phyloP scores from a whole-genome alignment of 192 early-diverging fungal species.

The Nowakowskiella sp. region DNA sequence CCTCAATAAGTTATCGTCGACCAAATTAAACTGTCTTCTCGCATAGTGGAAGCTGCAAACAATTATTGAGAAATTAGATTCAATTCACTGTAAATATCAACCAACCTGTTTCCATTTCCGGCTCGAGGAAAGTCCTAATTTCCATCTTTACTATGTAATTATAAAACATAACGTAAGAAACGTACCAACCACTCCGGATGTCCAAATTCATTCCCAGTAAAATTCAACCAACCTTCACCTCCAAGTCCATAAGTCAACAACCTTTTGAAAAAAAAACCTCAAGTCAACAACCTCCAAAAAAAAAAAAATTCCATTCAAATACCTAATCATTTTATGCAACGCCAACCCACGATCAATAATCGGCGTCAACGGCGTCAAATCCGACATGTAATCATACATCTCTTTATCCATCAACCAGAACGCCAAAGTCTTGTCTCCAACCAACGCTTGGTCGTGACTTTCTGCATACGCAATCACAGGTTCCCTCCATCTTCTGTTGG shows the following conservation, averaged over 20 bases:
- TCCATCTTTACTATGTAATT: background rate
- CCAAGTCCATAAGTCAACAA: slow-evolving; percentile 83
- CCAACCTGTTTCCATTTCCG: slow-evolving; percentile 57
- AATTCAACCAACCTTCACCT: slow-evolving; percentile 93
- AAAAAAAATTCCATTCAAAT: background rate
- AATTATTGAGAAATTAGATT: slow-evolving; percentile 12
- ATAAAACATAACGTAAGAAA: background rate
- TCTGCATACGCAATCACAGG: slow-evolving; percentile 92
- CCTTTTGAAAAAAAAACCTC: slow-evolving; percentile 24
- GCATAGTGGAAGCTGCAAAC: slow-evolving; percentile 85
- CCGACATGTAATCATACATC: slow-evolving; percentile 96
- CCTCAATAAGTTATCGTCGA: slow-evolving; percentile 77
- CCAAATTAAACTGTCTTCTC: slow-evolving; percentile 88
- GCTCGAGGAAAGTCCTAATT: slow-evolving; percentile 80
- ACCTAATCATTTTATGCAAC: slow-evolving; percentile 93
- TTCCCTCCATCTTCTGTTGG: slow-evolving; percentile 88
- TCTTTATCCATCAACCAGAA: slow-evolving; percentile 99
- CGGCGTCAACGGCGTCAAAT: slow-evolving; percentile 67
- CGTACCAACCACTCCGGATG: slow-evolving; percentile 91
- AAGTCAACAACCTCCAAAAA: background rate
- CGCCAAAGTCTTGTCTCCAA: slow-evolving; percentile 96
- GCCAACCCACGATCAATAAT: slow-evolving; percentile 90
- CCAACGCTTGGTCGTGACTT: slow-evolving; percentile 95
- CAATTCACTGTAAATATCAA: background rate
- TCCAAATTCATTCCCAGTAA: slow-evolving; percentile 97